These are phyloP conservation scores for Linnemannia hyalina DNA, from an alignment of 192 early-diverging fungal species.

Conservation along the genomic window DNA sequence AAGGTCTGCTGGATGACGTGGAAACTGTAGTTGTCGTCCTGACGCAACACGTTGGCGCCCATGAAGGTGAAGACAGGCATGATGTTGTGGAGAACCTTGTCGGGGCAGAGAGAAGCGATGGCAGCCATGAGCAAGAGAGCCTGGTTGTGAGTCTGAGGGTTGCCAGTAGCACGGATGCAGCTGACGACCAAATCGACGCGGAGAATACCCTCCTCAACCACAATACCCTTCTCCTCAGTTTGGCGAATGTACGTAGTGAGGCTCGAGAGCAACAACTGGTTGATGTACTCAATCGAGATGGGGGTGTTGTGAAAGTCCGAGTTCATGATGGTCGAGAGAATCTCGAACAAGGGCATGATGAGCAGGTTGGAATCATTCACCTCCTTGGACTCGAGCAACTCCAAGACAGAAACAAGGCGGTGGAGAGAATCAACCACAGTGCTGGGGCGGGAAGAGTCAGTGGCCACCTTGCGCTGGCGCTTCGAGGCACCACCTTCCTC, in stretches of 20 bases:
- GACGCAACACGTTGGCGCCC: slow-evolving; percentile 94
- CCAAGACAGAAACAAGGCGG: slow-evolving; percentile 76
- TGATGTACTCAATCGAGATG: slow-evolving; percentile 85
- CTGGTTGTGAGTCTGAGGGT: slow-evolving; percentile 96
- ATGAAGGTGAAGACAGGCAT: slow-evolving; percentile 99
- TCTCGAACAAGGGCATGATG: slow-evolving; percentile 78
- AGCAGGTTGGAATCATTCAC: slow-evolving; percentile 66
- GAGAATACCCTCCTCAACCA: slow-evolving; percentile 75
- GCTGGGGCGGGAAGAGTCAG: slow-evolving; percentile 23
- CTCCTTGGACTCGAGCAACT: slow-evolving; percentile 78
- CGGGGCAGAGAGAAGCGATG: slow-evolving; percentile 84
- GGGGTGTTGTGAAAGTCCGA: slow-evolving; percentile 60
- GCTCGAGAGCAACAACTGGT: slow-evolving; percentile 85
- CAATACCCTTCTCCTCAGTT: slow-evolving; percentile 41
- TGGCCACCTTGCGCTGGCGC: slow-evolving; percentile 47
- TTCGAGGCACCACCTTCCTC: slow-evolving; percentile 34
- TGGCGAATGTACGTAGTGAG: slow-evolving; percentile 69
- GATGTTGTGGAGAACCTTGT: slow-evolving; percentile 89
- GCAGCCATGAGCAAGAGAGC: slow-evolving; percentile 88
- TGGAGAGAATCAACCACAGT: slow-evolving; percentile 61
- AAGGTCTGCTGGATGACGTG: slow-evolving; percentile 93
- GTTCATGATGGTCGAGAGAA: slow-evolving; percentile 75
- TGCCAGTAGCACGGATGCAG: slow-evolving; percentile 89
- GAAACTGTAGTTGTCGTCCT: slow-evolving; percentile 97
- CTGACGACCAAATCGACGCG: slow-evolving; percentile 91